Percentiles rank a stretch among this genome's conserved stretches.
These are phyloP conservation scores for Blastobotrys persicus DNA, from an alignment of 1,139 yeast genomes.

Conservation along the genomic window DNA sequence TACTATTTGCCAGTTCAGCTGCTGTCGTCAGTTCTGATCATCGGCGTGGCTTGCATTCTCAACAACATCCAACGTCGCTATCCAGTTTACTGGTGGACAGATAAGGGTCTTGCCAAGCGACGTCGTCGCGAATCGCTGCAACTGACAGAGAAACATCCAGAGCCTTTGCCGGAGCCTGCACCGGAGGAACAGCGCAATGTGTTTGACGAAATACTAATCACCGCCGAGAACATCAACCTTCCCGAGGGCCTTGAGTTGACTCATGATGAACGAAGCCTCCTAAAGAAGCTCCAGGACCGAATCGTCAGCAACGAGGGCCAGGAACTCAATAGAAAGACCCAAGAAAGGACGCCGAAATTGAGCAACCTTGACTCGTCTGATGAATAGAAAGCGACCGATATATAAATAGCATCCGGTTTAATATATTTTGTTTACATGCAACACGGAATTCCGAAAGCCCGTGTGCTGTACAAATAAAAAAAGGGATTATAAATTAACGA, in stretches of 20 bases:
- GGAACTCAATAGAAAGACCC: slow-evolving; percentile 2
- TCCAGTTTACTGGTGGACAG: slow-evolving; percentile 67
- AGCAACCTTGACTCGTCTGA: neutral
- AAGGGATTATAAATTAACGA: neutral
- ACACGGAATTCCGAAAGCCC: too few relatives aligned
- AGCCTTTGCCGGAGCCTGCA: neutral
- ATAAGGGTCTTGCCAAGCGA: slow-evolving; percentile 29
- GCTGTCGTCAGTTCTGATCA: slow-evolving; percentile 50
- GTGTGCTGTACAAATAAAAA: neutral
- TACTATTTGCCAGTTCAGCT: slow-evolving; percentile 62
- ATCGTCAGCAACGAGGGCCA: slow-evolving; percentile 7
- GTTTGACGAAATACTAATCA: slow-evolving; percentile 2
- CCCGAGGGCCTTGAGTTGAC: slow-evolving; percentile 12
- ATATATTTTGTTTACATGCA: neutral
- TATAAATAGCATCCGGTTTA: neutral
- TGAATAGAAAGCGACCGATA: neutral
- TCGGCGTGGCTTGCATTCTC: slow-evolving; percentile 52
- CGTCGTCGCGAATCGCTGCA: slow-evolving; percentile 7
- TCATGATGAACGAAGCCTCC: slow-evolving; percentile 11
- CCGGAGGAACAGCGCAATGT: neutral
- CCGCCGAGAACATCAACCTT: slow-evolving; percentile 6
- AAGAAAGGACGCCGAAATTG: slow-evolving; percentile 2
- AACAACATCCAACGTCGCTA: slow-evolving; percentile 56
- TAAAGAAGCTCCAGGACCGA: slow-evolving; percentile 11
- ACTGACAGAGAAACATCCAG: neutral